phyloP scores from a whole-genome alignment of 2,329 filamentous ascomycete species.

The Beauveria brongniartii region DNA sequence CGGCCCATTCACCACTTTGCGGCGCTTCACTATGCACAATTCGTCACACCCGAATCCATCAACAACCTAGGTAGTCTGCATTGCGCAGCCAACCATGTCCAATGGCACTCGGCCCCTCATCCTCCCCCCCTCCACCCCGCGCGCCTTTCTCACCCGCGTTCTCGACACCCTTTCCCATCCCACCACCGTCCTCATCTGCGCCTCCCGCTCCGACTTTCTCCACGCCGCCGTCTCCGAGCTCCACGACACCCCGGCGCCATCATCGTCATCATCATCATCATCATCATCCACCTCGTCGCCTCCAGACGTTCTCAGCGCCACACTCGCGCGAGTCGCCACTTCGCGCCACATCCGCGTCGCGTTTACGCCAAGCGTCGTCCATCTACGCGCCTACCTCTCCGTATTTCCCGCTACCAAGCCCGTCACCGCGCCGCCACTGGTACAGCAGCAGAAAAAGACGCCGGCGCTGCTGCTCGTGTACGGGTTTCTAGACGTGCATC shows the following conservation, averaged over 20 bases:
- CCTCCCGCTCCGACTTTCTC: slow-evolving; percentile 56
- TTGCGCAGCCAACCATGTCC: not conserved
- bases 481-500: slow-evolving; percentile 57
- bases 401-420: slow-evolving; percentile 36
- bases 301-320: slow-evolving; percentile 46
- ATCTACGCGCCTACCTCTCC: slow-evolving; percentile 68
- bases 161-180: slow-evolving; percentile 47
- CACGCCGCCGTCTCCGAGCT: slow-evolving; percentile 46
- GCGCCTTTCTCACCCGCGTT: slow-evolving; percentile 57
- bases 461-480: slow-evolving; percentile 46
- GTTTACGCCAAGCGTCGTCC: slow-evolving; percentile 68
- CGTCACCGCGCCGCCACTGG: slow-evolving; percentile 28
- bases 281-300: not conserved
- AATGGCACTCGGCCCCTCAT: slow-evolving; percentile 27
- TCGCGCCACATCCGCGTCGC: slow-evolving; percentile 61
- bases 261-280: not conserved
- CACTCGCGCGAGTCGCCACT: slow-evolving; percentile 60
- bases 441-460: slow-evolving; percentile 25
- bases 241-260: slow-evolving; percentile 15
- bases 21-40: no score
- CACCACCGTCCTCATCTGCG: slow-evolving; percentile 65
- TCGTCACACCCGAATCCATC: not conserved
- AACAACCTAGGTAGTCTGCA: not conserved
- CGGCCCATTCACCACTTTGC: no score
- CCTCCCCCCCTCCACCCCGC: slow-evolving; percentile 45